A percentile compares a stretch with the other conserved stretches of the same genome.
These are phyloP conservation scores for Elsinoe australis DNA, from an alignment of 2,329 filamentous ascomycete species.

Conservation along the genomic window DNA sequence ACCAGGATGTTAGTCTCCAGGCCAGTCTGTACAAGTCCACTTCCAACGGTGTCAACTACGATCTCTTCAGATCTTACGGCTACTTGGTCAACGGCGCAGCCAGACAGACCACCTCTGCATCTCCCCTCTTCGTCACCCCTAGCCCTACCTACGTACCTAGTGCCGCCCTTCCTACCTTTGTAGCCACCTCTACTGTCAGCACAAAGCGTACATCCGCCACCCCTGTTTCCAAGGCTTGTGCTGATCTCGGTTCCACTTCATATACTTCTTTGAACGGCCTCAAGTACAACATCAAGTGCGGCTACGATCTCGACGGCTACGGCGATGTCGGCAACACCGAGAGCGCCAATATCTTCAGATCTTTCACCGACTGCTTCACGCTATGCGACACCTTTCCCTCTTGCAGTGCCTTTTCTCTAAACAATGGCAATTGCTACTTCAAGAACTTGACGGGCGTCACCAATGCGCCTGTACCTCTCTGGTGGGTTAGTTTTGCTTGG, in stretches of 20 bases:
- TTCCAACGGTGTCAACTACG: conserved; percentile 7
- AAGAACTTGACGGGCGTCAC: not conserved
- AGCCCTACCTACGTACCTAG: not conserved
- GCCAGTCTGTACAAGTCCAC: conserved; percentile 5
- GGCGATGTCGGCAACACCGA: not conserved
- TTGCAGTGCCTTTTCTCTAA: not conserved
- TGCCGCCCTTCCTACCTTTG: no score
- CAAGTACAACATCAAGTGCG: not conserved
- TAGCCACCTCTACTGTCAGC: not conserved
- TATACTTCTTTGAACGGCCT: not conserved
- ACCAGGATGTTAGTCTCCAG: conserved; percentile 12
- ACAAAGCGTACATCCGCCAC: not conserved
- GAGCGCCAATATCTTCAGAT: not conserved
- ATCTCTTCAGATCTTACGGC: conserved; percentile 18
- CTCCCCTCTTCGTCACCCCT: not conserved
- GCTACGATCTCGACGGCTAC: not conserved
- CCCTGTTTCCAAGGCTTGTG: not conserved
- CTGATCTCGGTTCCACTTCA: not conserved
- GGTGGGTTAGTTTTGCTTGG: not conserved
- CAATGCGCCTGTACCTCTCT: not conserved
- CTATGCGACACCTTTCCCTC: not conserved
- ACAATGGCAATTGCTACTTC: not conserved
- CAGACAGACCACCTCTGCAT: not conserved
- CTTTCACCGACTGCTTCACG: not conserved
- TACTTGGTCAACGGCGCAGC: conserved; percentile 17